Evolutionary conservation across 257 asterid species (phyloP), one percentile per base, ranked within the genome.

Genomic region (Leptodermis oblonga): DNA sequence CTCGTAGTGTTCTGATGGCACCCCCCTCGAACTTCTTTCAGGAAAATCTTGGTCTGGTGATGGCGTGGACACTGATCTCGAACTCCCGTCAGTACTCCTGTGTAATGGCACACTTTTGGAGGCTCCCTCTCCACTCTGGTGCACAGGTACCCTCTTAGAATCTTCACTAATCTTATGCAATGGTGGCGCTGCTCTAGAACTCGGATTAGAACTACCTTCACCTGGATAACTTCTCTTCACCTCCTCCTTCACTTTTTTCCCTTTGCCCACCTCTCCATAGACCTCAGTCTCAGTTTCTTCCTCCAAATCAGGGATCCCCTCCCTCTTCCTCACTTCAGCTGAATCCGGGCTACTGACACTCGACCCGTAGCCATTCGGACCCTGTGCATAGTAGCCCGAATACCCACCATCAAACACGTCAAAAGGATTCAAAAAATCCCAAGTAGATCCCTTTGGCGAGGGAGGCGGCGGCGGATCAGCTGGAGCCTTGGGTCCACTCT

Each of bases 221-320:
- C 70, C 79, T 9, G 84, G 76, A 36, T 62, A 73, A 80, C 59
- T 82, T 55, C 51, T 82, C 77, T 53, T 74, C 4, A 69, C 52
- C 54, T 75, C 81, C 55, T 65, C 72, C 53, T 75, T 78, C 81
- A 26, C 54, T 68, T 73, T 81, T 42, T 77, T 82, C 37, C 82
- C 81, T 51, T 78, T 80, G 26, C 39, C 70, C 42, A 62, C 74
- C 62, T 86, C 89, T 72, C 79, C 83, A 61, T 69, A 77, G 51
- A 82, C 72, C 74, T 91, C 97, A 62, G 34, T 76, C 84, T 91
- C 99, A 31, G 97, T 91, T 76, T 87, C 97, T 72, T 94, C 99
- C 81, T 94, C 99, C 85, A 94, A 81, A 72, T 94, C 97, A 68
- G 99, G 99, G 76, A 94, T 94, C 54, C 99, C 99, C 71, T 94